Percentiles rank a stretch among this genome's conserved stretches.
Evolutionary conservation across 1,139 yeast genomes (phyloP).

Genomic region (Saccharomyces hybrid): DNA sequence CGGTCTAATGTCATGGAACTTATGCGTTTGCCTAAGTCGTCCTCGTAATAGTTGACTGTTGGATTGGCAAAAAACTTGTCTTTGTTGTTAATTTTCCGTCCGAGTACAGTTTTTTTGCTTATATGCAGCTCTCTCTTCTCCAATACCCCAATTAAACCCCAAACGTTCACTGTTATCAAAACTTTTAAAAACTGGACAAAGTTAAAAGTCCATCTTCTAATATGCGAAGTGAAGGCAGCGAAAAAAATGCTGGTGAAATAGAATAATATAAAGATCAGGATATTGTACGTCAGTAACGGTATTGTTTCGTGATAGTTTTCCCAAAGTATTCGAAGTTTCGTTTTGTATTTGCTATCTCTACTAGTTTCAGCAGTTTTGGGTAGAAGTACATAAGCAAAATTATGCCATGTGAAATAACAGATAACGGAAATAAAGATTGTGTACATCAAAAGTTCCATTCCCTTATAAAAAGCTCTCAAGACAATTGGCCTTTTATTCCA

Average conservation of each 20-base stretch:
- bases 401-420: conserved; percentile 17
- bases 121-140: conserved; percentile 24
- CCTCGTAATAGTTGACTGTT: conserved; percentile 10
- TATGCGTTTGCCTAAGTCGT: conserved; percentile 1
- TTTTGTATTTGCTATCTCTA: neutral
- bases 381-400: conserved; percentile 22
- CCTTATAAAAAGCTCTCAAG: conserved; percentile 8
- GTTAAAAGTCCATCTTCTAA: conserved; percentile 21
- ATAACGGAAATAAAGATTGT: conserved; percentile 15
- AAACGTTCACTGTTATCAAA: conserved; percentile 26
- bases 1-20: neutral
- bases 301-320: conserved; percentile 24
- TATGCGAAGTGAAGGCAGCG: conserved; percentile 5
- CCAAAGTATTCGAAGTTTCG: conserved; percentile 16
- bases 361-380: conserved; percentile 11
- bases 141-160: conserved; percentile 29
- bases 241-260: conserved; percentile 16
- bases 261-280: conserved; percentile 13
- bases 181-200: conserved; percentile 20
- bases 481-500: conserved; percentile 9
- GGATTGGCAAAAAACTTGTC: conserved; percentile 27
- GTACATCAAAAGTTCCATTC: conserved; percentile 15
- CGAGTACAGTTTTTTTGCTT: conserved; percentile 26
- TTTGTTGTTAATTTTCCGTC: conserved; percentile 25
- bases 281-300: conserved; percentile 23